phyloP scores from a whole-genome alignment of 139 green algal genomes.

The Closterium sp. region DNA sequence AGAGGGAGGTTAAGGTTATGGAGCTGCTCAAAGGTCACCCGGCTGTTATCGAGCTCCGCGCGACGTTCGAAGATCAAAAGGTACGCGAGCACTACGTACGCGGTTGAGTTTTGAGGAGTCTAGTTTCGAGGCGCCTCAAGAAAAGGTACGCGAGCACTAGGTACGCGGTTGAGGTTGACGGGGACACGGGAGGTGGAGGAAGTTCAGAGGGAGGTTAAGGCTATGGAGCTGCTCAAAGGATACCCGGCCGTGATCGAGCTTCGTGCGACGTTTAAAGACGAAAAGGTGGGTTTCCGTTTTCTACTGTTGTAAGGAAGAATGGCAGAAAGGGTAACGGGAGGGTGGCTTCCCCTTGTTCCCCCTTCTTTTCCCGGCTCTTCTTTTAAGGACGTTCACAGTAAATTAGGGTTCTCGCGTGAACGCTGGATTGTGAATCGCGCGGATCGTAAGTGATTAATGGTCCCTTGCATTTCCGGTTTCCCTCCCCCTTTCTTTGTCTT shows the following conservation, averaged over 20 bases:
- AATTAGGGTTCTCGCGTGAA: neutral
- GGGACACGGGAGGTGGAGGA: neutral
- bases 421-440: too few species aligned
- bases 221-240: neutral
- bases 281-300: neutral
- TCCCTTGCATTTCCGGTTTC: too few species aligned
- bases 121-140: neutral
- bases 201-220: slow-evolving; percentile 24
- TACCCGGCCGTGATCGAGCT: neutral
- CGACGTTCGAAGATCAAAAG: slow-evolving; percentile 12
- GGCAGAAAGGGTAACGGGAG: neutral
- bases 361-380: neutral
- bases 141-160: neutral
- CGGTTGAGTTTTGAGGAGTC: neutral
- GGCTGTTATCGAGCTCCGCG: neutral
- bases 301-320: neutral
- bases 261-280: neutral
- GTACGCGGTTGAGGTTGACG: neutral
- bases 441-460: too few species aligned
- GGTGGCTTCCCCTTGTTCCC: neutral
- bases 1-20: slow-evolving; percentile 35
- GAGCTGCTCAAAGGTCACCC: slow-evolving; percentile 22
- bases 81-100: neutral
- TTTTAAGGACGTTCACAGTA: neutral
- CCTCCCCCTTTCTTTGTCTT: neutral